Base-by-base conservation (phyloP, 2,329 filamentous ascomycete genomes). In the Beauveria bassiana region DNA sequence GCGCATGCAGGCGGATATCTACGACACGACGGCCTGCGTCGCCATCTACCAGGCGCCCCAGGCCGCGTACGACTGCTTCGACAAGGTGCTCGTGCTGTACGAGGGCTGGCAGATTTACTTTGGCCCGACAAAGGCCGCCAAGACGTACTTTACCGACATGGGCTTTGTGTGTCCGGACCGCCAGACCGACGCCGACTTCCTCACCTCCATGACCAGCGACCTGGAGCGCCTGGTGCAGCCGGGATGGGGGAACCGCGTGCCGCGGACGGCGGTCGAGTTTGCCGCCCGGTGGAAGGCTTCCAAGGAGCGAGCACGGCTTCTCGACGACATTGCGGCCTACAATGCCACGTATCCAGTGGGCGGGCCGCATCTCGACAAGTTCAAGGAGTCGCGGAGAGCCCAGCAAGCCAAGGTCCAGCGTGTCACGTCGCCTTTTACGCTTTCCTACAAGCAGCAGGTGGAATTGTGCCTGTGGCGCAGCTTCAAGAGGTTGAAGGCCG, bases 101-200 rank as follows among this genome's bases (percentile, higher is more conserved):
- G 82, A 88, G 65, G 86, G 86, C 8, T 81, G 81, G 61, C 85
- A 87, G 66, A 84, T 88, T 59, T 91, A 82, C 74, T 90, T 86
- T 60, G 88, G 88, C 16, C 78, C 77, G 2, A 80, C 81, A 0
- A 77, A 78, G 8, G 77, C 83, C 16, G 88, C 87, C 1, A 86
- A 81, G 64, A 71, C 77, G 16, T 90, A 87, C 70, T 90, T 91
- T 67, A 76, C 85, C 61, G 74, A 79, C 24, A 77, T 90, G 62
- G 88, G 88, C 0, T 91, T 88, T 66, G 76, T 82, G 34, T 87
- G 74, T 31, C 75, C 75, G 1, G 74, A 76, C 3, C 70, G 76
- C 46, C 77, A 87, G 67, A 91, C 88, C 0, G 90, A 88, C 1
- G 85, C 88, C 1, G 89, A 91, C 70, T 91, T 91, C 74, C 73